phyloP scores from a whole-genome alignment of 2,329 filamentous ascomycete species.

The Colletotrichum lindemuthianum region DNA sequence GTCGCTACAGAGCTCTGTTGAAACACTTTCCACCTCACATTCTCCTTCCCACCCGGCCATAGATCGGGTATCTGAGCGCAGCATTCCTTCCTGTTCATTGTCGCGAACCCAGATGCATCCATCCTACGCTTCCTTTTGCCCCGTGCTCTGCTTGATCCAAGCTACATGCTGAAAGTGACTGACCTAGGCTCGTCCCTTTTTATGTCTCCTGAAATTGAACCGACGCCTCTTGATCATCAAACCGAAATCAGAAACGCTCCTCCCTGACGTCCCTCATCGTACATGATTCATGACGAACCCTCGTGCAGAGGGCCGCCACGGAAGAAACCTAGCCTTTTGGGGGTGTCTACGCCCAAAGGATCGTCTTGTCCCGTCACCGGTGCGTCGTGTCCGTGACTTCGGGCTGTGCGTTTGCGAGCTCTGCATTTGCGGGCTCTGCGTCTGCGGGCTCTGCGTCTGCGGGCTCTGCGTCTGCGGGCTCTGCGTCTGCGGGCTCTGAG shows the following conservation, averaged over 20 bases:
- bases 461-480: constrained; percentile 31
- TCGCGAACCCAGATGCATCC: constrained; percentile 17
- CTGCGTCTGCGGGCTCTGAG: too few species aligned
- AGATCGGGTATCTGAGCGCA: constrained; percentile 13
- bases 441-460: constrained; percentile 8
- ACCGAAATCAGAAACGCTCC: constrained; percentile 34
- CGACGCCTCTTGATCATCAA: constrained; percentile 36
- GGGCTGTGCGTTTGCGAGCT: not conserved
- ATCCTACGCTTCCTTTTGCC: not conserved
- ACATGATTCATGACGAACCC: constrained; percentile 32
- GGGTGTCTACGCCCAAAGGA: not conserved
- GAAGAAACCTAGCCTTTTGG: constrained; percentile 3
- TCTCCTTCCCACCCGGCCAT: not conserved
- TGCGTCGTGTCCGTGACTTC: constrained; percentile 39
- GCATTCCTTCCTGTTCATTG: not conserved
- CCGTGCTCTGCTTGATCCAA: constrained; percentile 32
- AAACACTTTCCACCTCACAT: constrained; percentile 8
- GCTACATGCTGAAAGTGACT: constrained; percentile 36
- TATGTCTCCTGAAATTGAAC: constrained; percentile 34
- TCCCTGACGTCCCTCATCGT: constrained; percentile 35
- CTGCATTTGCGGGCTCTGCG: too few species aligned
- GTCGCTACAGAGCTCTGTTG: constrained; percentile 23
- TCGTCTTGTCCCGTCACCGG: constrained; percentile 39
- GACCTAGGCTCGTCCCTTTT: constrained; percentile 35
- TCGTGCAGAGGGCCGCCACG: constrained; percentile 3